Evolutionary conservation across 164 flowering plant genomes (phyloP).

Genomic region (Platanus orientalis): DNA sequence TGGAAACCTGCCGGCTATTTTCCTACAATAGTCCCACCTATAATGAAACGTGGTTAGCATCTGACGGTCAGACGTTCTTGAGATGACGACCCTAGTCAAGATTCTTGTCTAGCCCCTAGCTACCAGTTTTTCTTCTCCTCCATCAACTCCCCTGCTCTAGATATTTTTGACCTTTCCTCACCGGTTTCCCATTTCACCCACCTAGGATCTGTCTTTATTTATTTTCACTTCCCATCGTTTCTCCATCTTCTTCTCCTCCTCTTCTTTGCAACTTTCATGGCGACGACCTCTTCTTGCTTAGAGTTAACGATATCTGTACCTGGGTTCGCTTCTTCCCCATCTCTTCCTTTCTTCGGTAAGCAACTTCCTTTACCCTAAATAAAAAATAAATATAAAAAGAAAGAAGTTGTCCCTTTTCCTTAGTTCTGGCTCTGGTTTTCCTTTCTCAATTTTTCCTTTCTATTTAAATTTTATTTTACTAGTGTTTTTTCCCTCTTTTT

Average conservation of each 20-base stretch:
- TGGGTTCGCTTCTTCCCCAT: conserved; percentile 41
- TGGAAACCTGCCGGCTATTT: conserved; percentile 49
- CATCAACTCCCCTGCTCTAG: conserved; percentile 14
- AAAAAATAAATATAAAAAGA: no score
- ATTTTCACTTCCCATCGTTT: background rate
- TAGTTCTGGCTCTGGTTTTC: background rate
- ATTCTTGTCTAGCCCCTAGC: conserved; percentile 20
- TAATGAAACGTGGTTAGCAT: conserved; percentile 42
- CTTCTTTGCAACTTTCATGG: conserved; percentile 30
- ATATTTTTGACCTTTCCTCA: conserved; percentile 4
- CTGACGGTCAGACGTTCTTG: conserved; percentile 35
- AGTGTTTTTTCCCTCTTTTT: no score
- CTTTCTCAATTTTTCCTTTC: background rate
- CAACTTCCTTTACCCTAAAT: no score
- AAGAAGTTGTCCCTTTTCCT: no score
- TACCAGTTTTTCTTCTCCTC: background rate
- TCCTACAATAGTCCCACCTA: conserved; percentile 21
- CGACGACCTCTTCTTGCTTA: conserved; percentile 40
- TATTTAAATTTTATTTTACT: background rate
- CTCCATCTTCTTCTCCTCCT: background rate
- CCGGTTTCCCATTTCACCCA: conserved; percentile 3
- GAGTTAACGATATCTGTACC: conserved; percentile 67
- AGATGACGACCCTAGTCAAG: conserved; percentile 45
- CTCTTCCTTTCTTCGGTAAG: conserved; percentile 39
- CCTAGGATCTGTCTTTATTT: no score